phyloP scores from a whole-genome alignment of 441 rosid genomes.

The Kokia cookei region DNA sequence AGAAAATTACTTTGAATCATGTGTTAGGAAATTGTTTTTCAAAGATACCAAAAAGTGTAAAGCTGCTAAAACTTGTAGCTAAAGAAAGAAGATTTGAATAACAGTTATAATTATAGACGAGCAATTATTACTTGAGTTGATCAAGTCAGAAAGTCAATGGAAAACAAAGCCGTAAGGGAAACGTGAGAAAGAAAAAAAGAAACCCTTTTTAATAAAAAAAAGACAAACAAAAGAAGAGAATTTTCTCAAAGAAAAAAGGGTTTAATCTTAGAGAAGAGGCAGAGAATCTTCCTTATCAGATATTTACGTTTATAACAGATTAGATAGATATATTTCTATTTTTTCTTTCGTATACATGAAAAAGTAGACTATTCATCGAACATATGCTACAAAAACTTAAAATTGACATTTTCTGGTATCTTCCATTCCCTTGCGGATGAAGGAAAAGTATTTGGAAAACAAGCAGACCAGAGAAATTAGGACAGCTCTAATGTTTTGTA shows the following conservation, averaged over 20 bases:
- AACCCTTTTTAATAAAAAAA: neutral
- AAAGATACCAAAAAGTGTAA: neutral
- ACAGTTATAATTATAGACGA: neutral
- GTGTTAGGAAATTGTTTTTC: neutral
- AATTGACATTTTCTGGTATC: neutral
- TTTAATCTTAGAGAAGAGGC: neutral
- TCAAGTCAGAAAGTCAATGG: constrained; percentile 29
- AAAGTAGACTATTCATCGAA: neutral
- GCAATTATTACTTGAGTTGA: neutral
- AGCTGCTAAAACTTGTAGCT: neutral
- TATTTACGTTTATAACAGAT: neutral
- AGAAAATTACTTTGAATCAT: neutral
- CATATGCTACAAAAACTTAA: too few relatives aligned
- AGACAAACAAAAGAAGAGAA: neutral
- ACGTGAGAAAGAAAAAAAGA: neutral
- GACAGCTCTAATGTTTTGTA: neutral
- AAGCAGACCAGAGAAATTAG: neutral
- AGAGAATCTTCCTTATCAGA: neutral
- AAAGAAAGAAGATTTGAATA: neutral
- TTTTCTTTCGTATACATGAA: neutral
- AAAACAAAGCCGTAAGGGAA: neutral
- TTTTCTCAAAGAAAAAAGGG: neutral
- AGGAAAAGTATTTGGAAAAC: neutral
- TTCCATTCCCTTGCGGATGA: neutral
- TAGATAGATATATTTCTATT: neutral